Conservation (phyloP, 164 flowering plant genomes). For the Stephania yunnanensis region DNA sequence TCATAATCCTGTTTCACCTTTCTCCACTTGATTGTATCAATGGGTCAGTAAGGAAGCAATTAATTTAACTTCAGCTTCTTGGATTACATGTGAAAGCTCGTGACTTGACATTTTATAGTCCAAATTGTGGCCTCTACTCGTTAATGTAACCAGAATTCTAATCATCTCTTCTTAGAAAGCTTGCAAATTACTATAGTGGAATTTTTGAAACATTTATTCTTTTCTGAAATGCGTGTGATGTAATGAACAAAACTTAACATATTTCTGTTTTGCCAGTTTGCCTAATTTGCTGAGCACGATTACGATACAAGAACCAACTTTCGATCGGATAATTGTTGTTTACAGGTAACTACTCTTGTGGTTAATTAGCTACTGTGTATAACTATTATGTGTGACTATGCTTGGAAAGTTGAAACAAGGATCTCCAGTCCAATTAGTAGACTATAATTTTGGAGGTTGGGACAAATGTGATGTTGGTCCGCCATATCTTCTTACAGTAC, state of each 20-base stretch:
- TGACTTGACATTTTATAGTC: background rate
- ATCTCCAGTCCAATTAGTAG: background rate
- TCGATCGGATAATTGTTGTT: conserved; percentile 87
- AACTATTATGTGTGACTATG: background rate
- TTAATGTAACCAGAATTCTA: background rate
- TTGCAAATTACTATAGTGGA: background rate
- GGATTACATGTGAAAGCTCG: background rate
- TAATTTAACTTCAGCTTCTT: background rate
- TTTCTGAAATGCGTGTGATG: background rate
- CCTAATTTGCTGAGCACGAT: conserved; percentile 51
- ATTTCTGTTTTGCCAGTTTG: conserved; percentile 34
- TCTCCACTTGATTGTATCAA: background rate
- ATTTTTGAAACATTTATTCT: background rate
- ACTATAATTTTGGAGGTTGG: background rate
- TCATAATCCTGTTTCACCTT: background rate
- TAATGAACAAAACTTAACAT: background rate
- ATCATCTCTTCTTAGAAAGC: background rate
- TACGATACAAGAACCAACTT: conserved; percentile 95
- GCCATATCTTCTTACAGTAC: background rate
- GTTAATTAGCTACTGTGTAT: background rate
- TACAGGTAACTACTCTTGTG: conserved; percentile 53
- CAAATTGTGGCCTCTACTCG: background rate
- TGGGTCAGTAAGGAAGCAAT: background rate
- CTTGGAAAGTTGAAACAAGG: background rate
- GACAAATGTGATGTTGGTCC: background rate